Base-by-base conservation (phyloP, 2,329 filamentous ascomycete genomes). In the Pseudogymnoascus sp. region DNA sequence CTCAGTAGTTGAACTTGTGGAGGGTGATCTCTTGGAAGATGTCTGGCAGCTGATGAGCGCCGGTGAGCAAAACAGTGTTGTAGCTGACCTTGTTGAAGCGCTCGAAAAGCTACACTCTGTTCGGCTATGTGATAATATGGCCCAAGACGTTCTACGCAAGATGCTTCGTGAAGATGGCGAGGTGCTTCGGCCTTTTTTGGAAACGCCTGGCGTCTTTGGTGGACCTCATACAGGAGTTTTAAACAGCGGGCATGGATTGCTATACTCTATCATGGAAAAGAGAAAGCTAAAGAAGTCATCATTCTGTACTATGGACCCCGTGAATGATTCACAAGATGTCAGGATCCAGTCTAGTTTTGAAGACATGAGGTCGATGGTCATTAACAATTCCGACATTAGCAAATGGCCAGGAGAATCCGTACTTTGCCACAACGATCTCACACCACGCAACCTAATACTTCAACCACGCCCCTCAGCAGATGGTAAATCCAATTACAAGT, bases 391-490 rank as follows among this genome's bases (percentile, higher is more conserved):
- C 23, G 66, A 67, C 31, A 66, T 68, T 28, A 63, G 65, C 7
- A 63, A 66, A 61, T 68, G 67, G 67, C 60, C 64, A 46, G 43
- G 36, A 62, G 67, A 69, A 68, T 67, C 67, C 31, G 66, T 69
- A 9, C 56, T 69, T 59, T 69, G 67, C 67, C 67, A 69, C 63
- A 69, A 69, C 64, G 65, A 69, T 61, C 65, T 65, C 43, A 68
- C 21, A 34, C 65, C 66, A 38, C 62, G 65, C 65, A 69, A 69
- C 21, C 38, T 69, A 42, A 69, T 66, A 38, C 61, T 65, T 43
- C 34, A 34, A 61, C 61, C 60, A 61, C 23, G 21, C 25, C 25
- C 23, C 59, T 62, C 49, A 46, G 60, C 37, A 42, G 60, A 49
- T 56, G 62, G 60, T 16, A 63, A 65, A 60, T 66, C 59, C 11